Evolutionary conservation across 2,329 filamentous ascomycete genomes (phyloP), one percentile per base, ranked within the genome.

Genomic region (Hymenoscyphus scutula): DNA sequence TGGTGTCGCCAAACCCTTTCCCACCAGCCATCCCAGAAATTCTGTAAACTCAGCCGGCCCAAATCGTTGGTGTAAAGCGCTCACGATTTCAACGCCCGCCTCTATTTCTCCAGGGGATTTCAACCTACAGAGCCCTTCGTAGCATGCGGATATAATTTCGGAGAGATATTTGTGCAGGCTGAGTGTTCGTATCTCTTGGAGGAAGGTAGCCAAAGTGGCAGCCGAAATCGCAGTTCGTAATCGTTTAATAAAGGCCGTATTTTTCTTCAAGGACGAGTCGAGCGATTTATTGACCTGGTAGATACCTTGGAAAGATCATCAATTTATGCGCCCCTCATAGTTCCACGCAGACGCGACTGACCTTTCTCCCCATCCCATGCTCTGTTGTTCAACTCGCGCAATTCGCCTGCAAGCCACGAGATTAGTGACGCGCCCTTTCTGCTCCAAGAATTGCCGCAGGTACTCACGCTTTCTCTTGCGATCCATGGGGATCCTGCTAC

Each of bases 231-330:
- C 91, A 63, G 94, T 97, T 70, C 94, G 91, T 61, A 98, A 83
- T 73, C 94, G 91, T 78, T 97, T 97, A 74, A 98, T 98, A 76
- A 98, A 97, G 68, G 93, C 92, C 3, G 94, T 98, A 73, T 98
- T 98, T 81, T 97, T 98, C 80, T 97, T 97, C 76, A 98, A 83
- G 58, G 93, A 95, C 59, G 94, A 97, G 77, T 98, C 94, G 73
- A 98, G 88, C 32, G 90, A 89, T 73, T 85, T 84, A 76, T 86
- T 88, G 70, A 95, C 87, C 60, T 65, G 69, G 70, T 69, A 74
- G 45, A 75, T 64, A 60, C 61, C 69, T 71, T 34, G 23, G 57
- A 19, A 23, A 27, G 25, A 23, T 51, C 19, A 23, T 51, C 19
- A 51, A 51, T 11, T 23, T 2, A 23, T 51, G 45, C 13, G 10